A percentile compares a stretch with the other conserved stretches of the same genome.
Evolutionary conservation across 139 green algal genomes (phyloP).

Genomic region (Pleodorina starrii): DNA sequence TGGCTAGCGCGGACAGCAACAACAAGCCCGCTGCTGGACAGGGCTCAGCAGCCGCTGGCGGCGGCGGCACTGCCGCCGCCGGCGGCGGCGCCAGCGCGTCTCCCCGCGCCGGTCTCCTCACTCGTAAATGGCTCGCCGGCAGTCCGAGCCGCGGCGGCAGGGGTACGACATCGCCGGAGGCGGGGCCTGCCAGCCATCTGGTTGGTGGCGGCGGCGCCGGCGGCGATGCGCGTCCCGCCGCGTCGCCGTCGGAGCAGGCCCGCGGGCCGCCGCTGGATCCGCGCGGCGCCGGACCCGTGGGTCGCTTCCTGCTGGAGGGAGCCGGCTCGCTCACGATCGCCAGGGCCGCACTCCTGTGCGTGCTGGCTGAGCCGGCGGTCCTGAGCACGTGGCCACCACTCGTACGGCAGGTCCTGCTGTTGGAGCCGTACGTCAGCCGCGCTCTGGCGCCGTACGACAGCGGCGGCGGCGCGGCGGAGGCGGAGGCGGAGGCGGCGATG

Average conservation of each 20-base stretch:
- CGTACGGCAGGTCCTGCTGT: conserved; percentile 22
- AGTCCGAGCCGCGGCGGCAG: not conserved
- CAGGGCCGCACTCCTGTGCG: not conserved
- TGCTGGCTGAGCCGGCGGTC: not conserved
- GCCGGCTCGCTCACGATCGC: not conserved
- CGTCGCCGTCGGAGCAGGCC: not conserved
- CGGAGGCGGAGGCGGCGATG: not conserved
- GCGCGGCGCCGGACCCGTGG: not conserved
- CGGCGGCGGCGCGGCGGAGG: not conserved
- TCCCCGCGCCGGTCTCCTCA: not conserved
- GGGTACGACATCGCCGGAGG: not conserved
- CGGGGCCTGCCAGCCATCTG: not conserved
- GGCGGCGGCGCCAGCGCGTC: not conserved
- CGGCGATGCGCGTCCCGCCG: not conserved
- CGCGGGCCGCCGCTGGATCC: not conserved
- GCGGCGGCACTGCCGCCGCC: no score
- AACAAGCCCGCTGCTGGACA: not conserved
- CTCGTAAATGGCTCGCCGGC: not conserved
- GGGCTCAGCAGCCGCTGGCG: not conserved
- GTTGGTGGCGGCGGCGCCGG: not conserved
- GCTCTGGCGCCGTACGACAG: not conserved
- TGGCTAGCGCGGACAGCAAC: not conserved
- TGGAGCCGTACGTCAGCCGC: conserved; percentile 16
- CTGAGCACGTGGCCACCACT: not conserved
- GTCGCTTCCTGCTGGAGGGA: not conserved